These are phyloP conservation scores for Helminthosporium solani DNA, from an alignment of 2,329 filamentous ascomycete genomes.

Conservation along the genomic window DNA sequence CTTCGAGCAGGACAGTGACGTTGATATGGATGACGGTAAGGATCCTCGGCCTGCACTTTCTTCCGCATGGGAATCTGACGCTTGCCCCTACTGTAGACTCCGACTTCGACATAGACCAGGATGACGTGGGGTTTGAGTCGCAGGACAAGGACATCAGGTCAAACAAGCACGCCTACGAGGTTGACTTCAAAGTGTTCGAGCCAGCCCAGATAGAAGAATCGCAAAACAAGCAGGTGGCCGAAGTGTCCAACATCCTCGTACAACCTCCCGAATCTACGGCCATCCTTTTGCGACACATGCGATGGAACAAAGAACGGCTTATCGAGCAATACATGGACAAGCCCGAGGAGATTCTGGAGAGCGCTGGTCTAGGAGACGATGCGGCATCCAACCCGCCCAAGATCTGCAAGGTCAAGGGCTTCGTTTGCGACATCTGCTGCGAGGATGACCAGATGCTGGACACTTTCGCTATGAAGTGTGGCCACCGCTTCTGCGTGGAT, in stretches of 20 bases:
- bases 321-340: slow-evolving; percentile 97
- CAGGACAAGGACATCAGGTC: slow-evolving; percentile 73
- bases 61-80: slow-evolving; percentile 13
- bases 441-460: slow-evolving; percentile 76
- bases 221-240: slow-evolving; percentile 81
- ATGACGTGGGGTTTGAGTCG: slow-evolving; percentile 61
- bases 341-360: slow-evolving; percentile 75
- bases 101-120: slow-evolving; percentile 58
- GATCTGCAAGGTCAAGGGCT: slow-evolving; percentile 71
- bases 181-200: slow-evolving; percentile 78
- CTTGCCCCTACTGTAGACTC: slow-evolving; percentile 45
- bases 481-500: slow-evolving; percentile 86
- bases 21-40: slow-evolving; percentile 59
- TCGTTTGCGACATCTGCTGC: slow-evolving; percentile 93
- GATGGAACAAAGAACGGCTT: slow-evolving; percentile 95
- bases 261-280: slow-evolving; percentile 86
- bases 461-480: slow-evolving; percentile 93
- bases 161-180: slow-evolving; percentile 74
- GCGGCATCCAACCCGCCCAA: slow-evolving; percentile 55
- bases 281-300: slow-evolving; percentile 82
- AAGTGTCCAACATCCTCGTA: slow-evolving; percentile 88
- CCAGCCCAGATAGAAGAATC: slow-evolving; percentile 80
- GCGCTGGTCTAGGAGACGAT: slow-evolving; percentile 71
- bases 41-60: not conserved
- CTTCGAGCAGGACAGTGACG: slow-evolving; percentile 74